Conservation (phyloP, 768 basidiomycete species). For the Boletus tomentosulus region DNA sequence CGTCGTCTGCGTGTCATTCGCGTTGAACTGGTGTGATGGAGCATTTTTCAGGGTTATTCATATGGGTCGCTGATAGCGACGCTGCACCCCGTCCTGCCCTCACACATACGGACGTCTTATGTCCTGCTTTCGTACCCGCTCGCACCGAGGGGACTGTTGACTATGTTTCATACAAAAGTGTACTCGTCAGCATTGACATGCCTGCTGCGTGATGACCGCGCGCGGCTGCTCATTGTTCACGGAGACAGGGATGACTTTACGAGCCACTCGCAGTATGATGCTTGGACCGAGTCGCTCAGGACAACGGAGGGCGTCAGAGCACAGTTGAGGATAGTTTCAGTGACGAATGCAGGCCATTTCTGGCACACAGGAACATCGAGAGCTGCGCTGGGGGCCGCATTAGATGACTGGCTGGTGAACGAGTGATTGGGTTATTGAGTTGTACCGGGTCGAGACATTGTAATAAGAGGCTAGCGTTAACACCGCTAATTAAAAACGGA, state of each 20-base stretch:
- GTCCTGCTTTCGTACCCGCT: constrained; percentile 76
- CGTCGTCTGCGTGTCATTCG: constrained; percentile 24
- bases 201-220: constrained; percentile 43
- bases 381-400: constrained; percentile 13
- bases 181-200: constrained; percentile 51
- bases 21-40: constrained; percentile 3
- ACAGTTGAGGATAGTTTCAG: constrained; percentile 31
- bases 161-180: constrained; percentile 55
- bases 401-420: constrained; percentile 20
- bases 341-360: constrained; percentile 60
- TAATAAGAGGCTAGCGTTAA: background rate
- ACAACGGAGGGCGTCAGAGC: constrained; percentile 20
- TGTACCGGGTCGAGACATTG: background rate
- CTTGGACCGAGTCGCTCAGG: constrained; percentile 47
- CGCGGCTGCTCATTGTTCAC: constrained; percentile 58
- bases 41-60: constrained; percentile 62
- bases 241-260: constrained; percentile 77
- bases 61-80: constrained; percentile 74
- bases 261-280: constrained; percentile 44
- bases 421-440: constrained; percentile 1
- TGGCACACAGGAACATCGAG: constrained; percentile 45
- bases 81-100: constrained; percentile 51
- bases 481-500: constrained; percentile 11
- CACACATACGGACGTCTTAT: constrained; percentile 54
- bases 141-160: constrained; percentile 61